phyloP scores from a whole-genome alignment of 2,329 filamentous ascomycete species.

The Diaporthe nobilis region DNA sequence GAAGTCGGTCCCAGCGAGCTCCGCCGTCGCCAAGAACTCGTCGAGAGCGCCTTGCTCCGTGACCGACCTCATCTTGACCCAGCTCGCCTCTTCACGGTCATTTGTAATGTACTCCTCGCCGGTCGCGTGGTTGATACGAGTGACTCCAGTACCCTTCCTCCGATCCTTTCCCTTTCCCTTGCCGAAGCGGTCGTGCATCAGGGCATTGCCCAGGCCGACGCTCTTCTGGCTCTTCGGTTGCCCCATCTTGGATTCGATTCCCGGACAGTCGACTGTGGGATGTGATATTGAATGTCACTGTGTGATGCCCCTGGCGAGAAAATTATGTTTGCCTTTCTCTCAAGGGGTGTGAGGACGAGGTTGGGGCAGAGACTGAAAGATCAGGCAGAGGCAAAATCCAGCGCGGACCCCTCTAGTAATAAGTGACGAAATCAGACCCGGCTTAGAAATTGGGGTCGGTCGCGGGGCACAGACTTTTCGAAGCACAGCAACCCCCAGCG shows the following conservation, averaged over 20 bases:
- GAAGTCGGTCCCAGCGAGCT: constrained; percentile 98
- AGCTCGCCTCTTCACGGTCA: constrained; percentile 89
- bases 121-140: constrained; percentile 81
- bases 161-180: constrained; percentile 90
- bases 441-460: constrained; percentile 44
- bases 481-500: neutral
- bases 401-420: neutral
- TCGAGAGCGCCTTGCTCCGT: constrained; percentile 97
- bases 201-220: constrained; percentile 93
- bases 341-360: neutral
- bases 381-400: neutral
- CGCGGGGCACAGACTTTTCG: constrained; percentile 46
- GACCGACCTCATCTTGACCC: constrained; percentile 99
- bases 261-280: neutral
- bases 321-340: neutral
- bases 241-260: constrained; percentile 60
- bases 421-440: constrained; percentile 23
- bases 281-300: neutral
- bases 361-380: neutral
- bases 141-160: constrained; percentile 74
- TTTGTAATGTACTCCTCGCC: constrained; percentile 95
- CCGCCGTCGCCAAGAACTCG: constrained; percentile 95
- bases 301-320: neutral
- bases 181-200: constrained; percentile 99
- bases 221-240: constrained; percentile 93